These are phyloP conservation scores for Taphrina betulina DNA, from an alignment of 1,139 yeast species.

Conservation along the genomic window DNA sequence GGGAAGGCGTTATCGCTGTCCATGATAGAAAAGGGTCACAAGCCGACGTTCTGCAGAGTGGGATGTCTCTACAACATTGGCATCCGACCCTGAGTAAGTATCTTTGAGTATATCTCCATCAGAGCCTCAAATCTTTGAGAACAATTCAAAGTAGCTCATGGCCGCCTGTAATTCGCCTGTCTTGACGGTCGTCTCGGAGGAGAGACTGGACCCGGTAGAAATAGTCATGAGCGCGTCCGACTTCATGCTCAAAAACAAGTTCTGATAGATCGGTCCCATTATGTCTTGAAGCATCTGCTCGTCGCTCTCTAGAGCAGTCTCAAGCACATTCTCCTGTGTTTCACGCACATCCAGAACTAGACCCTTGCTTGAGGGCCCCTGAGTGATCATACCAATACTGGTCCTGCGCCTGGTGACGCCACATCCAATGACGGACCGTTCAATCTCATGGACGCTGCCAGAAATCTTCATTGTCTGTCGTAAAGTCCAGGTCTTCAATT, in stretches of 20 bases:
- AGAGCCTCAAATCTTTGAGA: constrained; percentile 1
- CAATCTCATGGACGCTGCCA: constrained; percentile 19
- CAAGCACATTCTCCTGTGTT: constrained; percentile 2
- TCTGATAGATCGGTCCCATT: constrained; percentile 9
- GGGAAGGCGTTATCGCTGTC: too few species aligned
- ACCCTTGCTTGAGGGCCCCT: constrained; percentile 28
- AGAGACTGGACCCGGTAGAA: neutral
- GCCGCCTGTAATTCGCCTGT: constrained; percentile 12
- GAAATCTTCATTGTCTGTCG: constrained; percentile 17
- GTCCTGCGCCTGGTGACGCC: neutral
- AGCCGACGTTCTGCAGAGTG: too few species aligned
- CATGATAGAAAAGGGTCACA: too few species aligned
- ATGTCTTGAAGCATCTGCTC: neutral
- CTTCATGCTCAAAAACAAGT: neutral
- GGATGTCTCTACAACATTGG: too few species aligned
- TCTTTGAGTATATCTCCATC: too few species aligned
- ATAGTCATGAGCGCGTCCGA: neutral
- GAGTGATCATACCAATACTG: constrained; percentile 24
- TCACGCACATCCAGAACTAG: constrained; percentile 19
- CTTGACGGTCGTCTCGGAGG: neutral
- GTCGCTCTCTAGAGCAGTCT: neutral
- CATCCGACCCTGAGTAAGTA: too few species aligned
- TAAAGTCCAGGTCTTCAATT: constrained; percentile 20
- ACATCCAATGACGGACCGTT: neutral
- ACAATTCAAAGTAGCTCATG: constrained; percentile 12